phyloP scores from a whole-genome alignment of 352 stramenopile genomes.

The Phytophthora podocarpi region DNA sequence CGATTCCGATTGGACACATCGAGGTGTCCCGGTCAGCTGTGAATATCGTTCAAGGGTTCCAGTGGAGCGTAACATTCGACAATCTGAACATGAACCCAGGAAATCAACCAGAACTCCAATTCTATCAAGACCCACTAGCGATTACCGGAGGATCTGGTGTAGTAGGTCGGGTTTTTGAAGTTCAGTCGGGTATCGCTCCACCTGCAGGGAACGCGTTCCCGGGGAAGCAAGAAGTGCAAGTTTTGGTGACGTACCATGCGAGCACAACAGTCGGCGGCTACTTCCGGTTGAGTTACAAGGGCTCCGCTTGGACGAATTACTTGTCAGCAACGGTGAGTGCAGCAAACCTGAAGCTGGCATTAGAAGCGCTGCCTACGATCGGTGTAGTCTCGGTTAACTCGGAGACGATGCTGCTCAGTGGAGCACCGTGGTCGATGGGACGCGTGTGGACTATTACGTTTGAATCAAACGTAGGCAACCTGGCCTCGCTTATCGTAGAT shows the following conservation, averaged over 20 bases:
- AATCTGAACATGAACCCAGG: slow-evolving; percentile 41
- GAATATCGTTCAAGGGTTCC: slow-evolving; percentile 67
- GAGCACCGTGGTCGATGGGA: slow-evolving; percentile 42
- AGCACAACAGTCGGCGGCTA: slow-evolving; percentile 56
- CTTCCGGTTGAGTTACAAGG: slow-evolving; percentile 78
- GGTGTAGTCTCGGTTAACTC: slow-evolving; percentile 57
- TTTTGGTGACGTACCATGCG: slow-evolving; percentile 64
- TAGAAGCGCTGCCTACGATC: slow-evolving; percentile 71
- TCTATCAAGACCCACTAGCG: slow-evolving; percentile 33
- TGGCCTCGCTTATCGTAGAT: slow-evolving; percentile 56
- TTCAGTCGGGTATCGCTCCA: slow-evolving; percentile 46
- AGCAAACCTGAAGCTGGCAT: slow-evolving; percentile 51
- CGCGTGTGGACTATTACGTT: slow-evolving; percentile 84
- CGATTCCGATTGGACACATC: slow-evolving; percentile 44
- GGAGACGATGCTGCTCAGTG: slow-evolving; percentile 25
- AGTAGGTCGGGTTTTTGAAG: slow-evolving; percentile 54
- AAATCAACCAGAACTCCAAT: slow-evolving; percentile 71
- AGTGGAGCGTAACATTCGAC: slow-evolving; percentile 82
- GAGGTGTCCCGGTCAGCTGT: slow-evolving; percentile 64
- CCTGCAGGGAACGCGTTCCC: slow-evolving; percentile 50
- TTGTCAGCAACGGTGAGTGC: slow-evolving; percentile 46
- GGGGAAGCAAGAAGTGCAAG: slow-evolving; percentile 73
- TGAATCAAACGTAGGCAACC: slow-evolving; percentile 65
- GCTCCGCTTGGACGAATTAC: slow-evolving; percentile 72
- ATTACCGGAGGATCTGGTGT: slow-evolving; percentile 33